Conservation (phyloP, 1,284 basidiomycete genomes). For the Prillingera fragicola region DNA sequence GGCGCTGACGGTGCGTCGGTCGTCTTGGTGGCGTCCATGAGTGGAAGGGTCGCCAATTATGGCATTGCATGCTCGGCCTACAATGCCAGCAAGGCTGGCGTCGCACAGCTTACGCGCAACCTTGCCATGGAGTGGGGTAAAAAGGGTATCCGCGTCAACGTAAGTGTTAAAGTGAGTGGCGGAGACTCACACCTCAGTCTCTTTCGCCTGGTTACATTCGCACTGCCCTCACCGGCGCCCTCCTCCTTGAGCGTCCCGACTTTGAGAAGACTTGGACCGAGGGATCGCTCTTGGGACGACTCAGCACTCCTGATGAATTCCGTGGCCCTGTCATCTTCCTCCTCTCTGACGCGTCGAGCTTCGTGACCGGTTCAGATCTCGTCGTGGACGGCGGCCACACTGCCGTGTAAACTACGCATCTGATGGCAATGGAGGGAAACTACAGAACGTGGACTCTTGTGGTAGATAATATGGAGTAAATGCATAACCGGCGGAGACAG, state of each 20-base stretch:
- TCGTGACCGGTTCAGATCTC: conserved; percentile 16
- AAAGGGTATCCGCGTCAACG: conserved; percentile 59
- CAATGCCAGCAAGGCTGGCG: conserved; percentile 66
- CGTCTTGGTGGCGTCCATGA: conserved; percentile 76
- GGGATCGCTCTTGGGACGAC: conserved; percentile 13
- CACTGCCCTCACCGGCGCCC: conserved; percentile 46
- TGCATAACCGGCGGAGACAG: too few relatives aligned
- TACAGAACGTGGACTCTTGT: too few relatives aligned
- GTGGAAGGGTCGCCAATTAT: conserved; percentile 72
- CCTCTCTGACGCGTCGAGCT: conserved; percentile 29
- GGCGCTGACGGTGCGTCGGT: conserved; percentile 52
- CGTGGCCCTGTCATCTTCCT: conserved; percentile 34
- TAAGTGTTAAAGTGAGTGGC: neutral
- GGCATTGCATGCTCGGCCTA: conserved; percentile 49
- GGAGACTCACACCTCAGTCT: neutral
- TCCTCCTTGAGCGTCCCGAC: conserved; percentile 19
- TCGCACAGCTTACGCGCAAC: conserved; percentile 74
- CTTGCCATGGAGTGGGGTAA: conserved; percentile 74
- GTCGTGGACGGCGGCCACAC: conserved; percentile 13
- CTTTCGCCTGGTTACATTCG: conserved; percentile 51
- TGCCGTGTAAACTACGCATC: too few relatives aligned
- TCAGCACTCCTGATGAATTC: conserved; percentile 19
- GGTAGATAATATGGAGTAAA: too few relatives aligned
- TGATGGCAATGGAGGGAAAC: too few relatives aligned
- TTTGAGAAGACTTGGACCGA: conserved; percentile 17